Base-by-base conservation (phyloP, 2,329 filamentous ascomycete species). In the Fusarium dimerum region DNA sequence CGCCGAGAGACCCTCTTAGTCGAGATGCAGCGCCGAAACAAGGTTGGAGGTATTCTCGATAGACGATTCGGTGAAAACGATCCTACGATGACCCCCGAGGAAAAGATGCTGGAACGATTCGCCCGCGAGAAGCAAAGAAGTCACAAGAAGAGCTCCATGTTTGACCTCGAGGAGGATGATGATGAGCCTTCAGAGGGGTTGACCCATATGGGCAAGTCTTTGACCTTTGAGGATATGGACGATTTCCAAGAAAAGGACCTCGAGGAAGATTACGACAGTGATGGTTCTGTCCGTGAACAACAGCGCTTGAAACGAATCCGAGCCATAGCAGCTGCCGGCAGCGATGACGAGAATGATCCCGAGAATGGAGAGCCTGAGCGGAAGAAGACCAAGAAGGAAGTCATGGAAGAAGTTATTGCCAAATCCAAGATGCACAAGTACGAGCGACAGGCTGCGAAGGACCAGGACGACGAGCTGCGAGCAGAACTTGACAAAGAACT, bases 361-460 rank as follows among this genome's bases (percentile, higher is more conserved):
- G 76, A 75, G 6, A 78, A 79, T 36, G 78, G 78, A 17, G 76
- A 86, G 57, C 92, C 91, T 0, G 88, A 93, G 64, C 83, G 88
- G 53, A 97, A 96, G 72, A 99, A 97, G 77, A 87, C 87, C 3
- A 97, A 97, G 74, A 89, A 94, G 48, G 94, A 99, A 72, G 90
- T 99, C 45, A 97, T 97, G 90, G 89, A 96, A 66, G 95, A 99
- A 72, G 82, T 99, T 55, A 97, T 99, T 61, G 90, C 92, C 55
- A 99, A 99, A 73, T 97, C 93, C 1, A 99, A 99, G 69, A 80
- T 90, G 56, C 83, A 97, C 80, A 97, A 96, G 74, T 92, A 93
- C 67, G 92, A 97, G 74, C 86, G 94, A 40, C 94, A 99, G 72
- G 87, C 90, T 54, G 85, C 85, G 29, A 97, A 96, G 68, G 94